Base-by-base conservation (phyloP, 2,329 filamentous ascomycete species). In the Gaeumannomyces sp. region DNA sequence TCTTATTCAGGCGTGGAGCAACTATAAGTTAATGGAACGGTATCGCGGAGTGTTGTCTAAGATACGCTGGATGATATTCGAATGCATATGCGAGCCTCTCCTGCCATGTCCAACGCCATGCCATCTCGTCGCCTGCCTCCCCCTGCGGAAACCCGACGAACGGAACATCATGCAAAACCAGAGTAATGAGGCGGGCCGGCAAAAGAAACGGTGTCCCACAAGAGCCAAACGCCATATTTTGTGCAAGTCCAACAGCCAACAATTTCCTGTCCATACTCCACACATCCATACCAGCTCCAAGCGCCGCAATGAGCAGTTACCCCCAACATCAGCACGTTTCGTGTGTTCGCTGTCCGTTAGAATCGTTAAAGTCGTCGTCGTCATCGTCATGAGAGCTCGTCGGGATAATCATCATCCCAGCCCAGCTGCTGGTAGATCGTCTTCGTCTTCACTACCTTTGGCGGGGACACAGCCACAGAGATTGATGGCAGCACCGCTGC, bases 391-490 rank as follows among this genome's bases (percentile, higher is more conserved):
- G 67, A 66, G 64, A 72, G 64, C 28, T 73, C 71, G 66, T 74
- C 72, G 5, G 73, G 81, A 71, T 78, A 72, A 66, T 86, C 83
- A 66, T 85, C 79, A 70, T 86, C 83, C 85, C 85, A 87, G 60
- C 85, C 84, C 58, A 87, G 72, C 68, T 76, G 76, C 69, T 84
- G 77, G 69, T 83, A 87, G 63, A 87, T 82, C 14, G 81, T 82
- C 67, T 75, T 67, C 45, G 73, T 72, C 66, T 71, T 75, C 62
- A 68, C 68, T n/a, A 66, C 65, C 65, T 67, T 29, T 22, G 59
- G 25, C 66, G 67, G 64, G 14, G 61, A 27, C 64, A n/a, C 33
- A 53, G 13, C 64, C 53, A 45, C 28, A 38, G 38, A 50, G 64
- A 27, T 56, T 16, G 57, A 25, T 62, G 31, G 60, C 35, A 65